Evolutionary conservation across 768 basidiomycete genomes (phyloP), one percentile per base, ranked within the genome.

Genomic region (Panaeolus papilionaceus): DNA sequence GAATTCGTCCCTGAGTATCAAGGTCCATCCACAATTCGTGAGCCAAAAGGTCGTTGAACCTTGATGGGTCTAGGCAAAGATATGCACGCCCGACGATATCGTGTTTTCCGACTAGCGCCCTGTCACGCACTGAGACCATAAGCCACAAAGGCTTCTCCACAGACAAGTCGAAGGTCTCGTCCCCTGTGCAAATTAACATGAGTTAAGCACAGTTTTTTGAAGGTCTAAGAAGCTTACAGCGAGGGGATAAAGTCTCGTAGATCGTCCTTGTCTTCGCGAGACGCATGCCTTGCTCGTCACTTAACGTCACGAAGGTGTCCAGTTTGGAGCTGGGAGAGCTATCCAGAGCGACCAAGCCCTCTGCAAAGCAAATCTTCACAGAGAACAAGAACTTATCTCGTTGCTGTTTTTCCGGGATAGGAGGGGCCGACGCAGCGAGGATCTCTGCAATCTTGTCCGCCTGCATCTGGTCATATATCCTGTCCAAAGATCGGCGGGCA

Each of bases 141-240:
- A 99, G 82, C 98, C 98, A 99, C 3, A 98, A 83, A n/a, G 93
- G 87, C 70, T 93, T 93, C 58, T 95, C 93, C 14, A 98, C 93
- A 0, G 96, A 94, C 11, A 99, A 84, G 75, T 99, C 98, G 72
- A 98, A 95, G 0, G 95, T 95, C 77, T 99, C 96, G 68, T 98
- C 96, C 98, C 98, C 94, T 96, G 70, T 28, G 69, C 28, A 28
- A 23, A 58, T 63, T n/a, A 71, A 66, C 64, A 73, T 67, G 49
- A 10, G 45, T 23, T 16, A 14, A 39, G 3, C 66, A 38, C 20
- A 10, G 20, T 12, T 61, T 54, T 39, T 61, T n/a, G 18, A 66
- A 20, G 28, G 58, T 2, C n/a, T 26, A 20, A 42, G 44, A 51
- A 12, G 82, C 93, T 73, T 75, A 95, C 95, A 99, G 80, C 96